A percentile compares a stretch with the other conserved stretches of the same genome.
phyloP scores from a whole-genome alignment of 202 grass and related monocot species.

The Digitaria exilis region DNA sequence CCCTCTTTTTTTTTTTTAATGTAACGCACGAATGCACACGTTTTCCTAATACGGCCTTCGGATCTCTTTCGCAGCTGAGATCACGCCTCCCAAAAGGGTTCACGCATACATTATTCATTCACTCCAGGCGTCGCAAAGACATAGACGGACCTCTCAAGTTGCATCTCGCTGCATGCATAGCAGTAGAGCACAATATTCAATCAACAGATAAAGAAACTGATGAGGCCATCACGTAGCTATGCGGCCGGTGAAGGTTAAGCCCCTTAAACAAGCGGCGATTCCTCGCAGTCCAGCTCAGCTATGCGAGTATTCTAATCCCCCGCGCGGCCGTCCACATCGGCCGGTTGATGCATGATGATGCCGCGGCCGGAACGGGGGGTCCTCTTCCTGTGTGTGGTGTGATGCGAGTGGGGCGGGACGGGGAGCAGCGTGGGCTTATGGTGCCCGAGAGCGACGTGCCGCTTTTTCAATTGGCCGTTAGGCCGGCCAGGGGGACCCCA shows the following conservation, averaged over 20 bases:
- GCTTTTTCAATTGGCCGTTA: conserved; percentile 32
- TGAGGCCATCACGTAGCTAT: conserved; percentile 4
- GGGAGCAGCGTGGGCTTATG: background rate
- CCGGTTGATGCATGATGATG: background rate
- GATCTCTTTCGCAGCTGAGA: background rate
- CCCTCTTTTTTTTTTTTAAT: background rate
- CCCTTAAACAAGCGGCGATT: background rate
- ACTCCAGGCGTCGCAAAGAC: background rate
- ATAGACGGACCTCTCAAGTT: background rate
- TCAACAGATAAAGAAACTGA: background rate
- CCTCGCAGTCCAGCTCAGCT: conserved; percentile 33
- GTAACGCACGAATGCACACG: background rate
- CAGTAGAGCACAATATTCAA: background rate
- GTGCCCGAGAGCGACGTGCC: conserved; percentile 33
- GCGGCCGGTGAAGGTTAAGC: background rate
- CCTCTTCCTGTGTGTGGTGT: too few relatives aligned
- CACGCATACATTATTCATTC: background rate
- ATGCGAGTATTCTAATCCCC: background rate
- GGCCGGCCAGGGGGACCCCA: background rate
- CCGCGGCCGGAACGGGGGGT: background rate
- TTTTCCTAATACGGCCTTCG: background rate
- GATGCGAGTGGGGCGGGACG: background rate
- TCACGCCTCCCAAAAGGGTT: background rate
- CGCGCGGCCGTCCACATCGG: conserved; percentile 21
- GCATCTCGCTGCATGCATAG: too few relatives aligned